Conservation (phyloP, 352 stramenopile genomes). For the Globisporangium polare region DNA sequence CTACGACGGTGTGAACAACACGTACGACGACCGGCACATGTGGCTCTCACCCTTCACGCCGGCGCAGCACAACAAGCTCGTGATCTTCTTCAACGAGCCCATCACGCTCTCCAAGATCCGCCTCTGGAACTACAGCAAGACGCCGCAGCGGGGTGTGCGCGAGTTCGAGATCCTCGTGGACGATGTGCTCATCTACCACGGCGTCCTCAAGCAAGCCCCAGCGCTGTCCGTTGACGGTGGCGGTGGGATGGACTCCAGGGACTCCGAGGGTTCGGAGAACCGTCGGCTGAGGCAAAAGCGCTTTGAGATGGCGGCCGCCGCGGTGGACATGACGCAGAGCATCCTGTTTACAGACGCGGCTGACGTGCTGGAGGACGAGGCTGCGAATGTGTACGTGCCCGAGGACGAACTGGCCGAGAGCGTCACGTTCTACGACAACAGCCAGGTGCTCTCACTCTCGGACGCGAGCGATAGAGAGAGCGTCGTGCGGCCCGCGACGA, state of each 20-base stretch:
- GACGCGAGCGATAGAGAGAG: constrained; percentile 40
- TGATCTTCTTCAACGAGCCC: constrained; percentile 77
- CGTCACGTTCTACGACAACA: constrained; percentile 74
- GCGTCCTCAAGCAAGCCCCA: constrained; percentile 39
- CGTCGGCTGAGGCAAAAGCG: constrained; percentile 34
- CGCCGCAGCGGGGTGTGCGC: constrained; percentile 59
- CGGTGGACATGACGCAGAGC: constrained; percentile 58
- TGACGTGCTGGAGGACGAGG: constrained; percentile 49
- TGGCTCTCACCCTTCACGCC: constrained; percentile 70
- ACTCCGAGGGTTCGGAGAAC: constrained; percentile 24
- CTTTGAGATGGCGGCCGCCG: constrained; percentile 34
- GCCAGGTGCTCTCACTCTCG: constrained; percentile 61
- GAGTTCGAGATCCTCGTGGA: constrained; percentile 85
- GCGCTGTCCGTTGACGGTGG: constrained; percentile 28
- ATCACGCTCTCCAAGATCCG: constrained; percentile 74
- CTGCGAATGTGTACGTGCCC: constrained; percentile 48
- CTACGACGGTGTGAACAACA: constrained; percentile 69
- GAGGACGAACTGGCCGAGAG: constrained; percentile 60
- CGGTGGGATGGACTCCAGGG: background rate
- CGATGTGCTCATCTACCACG: constrained; percentile 78
- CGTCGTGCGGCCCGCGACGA: constrained; percentile 42
- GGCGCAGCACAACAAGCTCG: constrained; percentile 60
- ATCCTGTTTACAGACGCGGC: constrained; percentile 76
- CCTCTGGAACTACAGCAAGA: constrained; percentile 90
- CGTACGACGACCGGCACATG: constrained; percentile 74